A percentile compares a stretch with the other conserved stretches of the same genome.
These are phyloP conservation scores for Trichocladium uniseriatum DNA, from an alignment of 495 filamentous ascomycete genomes.

Conservation along the genomic window DNA sequence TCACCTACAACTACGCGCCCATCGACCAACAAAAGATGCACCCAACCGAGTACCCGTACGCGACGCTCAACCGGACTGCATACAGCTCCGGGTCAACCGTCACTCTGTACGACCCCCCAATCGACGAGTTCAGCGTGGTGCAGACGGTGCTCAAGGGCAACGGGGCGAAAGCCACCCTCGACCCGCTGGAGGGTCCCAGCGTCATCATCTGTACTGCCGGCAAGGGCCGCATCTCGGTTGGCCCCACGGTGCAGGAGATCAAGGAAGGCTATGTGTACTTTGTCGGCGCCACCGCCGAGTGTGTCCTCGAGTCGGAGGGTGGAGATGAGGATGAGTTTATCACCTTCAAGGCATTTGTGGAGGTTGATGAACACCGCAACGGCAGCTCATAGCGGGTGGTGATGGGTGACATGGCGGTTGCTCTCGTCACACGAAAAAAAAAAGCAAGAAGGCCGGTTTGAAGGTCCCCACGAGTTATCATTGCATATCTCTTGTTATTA, in stretches of 20 bases:
- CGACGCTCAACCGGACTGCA: conserved; percentile 62
- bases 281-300: conserved; percentile 82
- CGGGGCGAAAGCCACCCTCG: conserved; percentile 76
- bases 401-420: no score
- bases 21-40: conserved; percentile 90
- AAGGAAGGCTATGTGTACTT: conserved; percentile 76
- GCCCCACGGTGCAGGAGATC: conserved; percentile 58
- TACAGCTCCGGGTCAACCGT: conserved; percentile 63
- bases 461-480: no score
- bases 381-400: conserved; percentile 16
- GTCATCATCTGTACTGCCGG: conserved; percentile 85
- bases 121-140: conserved; percentile 91
- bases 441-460: no score
- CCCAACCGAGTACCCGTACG: conserved; percentile 74
- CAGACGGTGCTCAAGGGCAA: conserved; percentile 61
- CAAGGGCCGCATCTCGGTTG: conserved; percentile 73
- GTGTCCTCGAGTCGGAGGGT: conserved; percentile 60
- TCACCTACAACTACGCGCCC: conserved; percentile 90
- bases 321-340: conserved; percentile 56
- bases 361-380: conserved; percentile 46
- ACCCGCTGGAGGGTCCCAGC: conserved; percentile 77
- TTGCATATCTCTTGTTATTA: no score
- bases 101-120: conserved; percentile 84
- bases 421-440: no score
- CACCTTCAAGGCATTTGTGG: conserved; percentile 93